Conservation (phyloP, 257 asterid genomes). For the Salvia miltiorrhiza region DNA sequence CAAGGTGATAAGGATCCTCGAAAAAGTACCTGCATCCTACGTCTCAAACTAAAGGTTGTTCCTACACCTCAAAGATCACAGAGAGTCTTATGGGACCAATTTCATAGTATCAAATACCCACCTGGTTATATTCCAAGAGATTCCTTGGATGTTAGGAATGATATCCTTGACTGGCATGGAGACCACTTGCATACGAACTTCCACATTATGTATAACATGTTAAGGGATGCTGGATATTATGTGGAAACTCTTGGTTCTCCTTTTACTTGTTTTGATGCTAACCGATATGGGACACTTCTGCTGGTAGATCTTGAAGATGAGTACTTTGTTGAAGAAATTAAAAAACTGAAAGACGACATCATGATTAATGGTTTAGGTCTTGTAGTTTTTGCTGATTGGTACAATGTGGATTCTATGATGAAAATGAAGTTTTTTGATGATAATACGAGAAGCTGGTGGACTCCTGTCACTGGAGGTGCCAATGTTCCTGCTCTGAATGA, state of each 20-base stretch:
- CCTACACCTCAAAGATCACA: constrained; percentile 91
- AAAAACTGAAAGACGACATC: constrained; percentile 79
- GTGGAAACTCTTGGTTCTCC: constrained; percentile 98
- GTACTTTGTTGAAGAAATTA: constrained; percentile 76
- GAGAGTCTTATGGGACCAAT: constrained; percentile 94
- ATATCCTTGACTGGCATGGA: constrained; percentile 99
- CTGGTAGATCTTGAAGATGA: constrained; percentile 98
- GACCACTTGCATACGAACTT: constrained; percentile 97
- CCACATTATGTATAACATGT: constrained; percentile 92
- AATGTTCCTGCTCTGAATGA: constrained; percentile 94
- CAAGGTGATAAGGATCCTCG: constrained; percentile 59
- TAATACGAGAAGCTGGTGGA: constrained; percentile 99
- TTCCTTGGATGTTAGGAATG: constrained; percentile 95
- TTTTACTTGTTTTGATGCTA: constrained; percentile 94
- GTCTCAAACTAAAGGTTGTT: constrained; percentile 66
- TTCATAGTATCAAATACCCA: constrained; percentile 93
- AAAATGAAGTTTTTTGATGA: constrained; percentile 98
- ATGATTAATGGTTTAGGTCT: constrained; percentile 68
- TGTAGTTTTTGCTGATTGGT: constrained; percentile 98
- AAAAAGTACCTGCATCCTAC: constrained; percentile 69
- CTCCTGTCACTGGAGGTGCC: constrained; percentile 97
- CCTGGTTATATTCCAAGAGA: constrained; percentile 98
- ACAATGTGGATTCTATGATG: constrained; percentile 93
- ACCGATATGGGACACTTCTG: constrained; percentile 85
- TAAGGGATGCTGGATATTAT: constrained; percentile 92